These are phyloP conservation scores for Picea sitchensis DNA, from an alignment of 75 land plant genomes.

Conservation along the genomic window DNA sequence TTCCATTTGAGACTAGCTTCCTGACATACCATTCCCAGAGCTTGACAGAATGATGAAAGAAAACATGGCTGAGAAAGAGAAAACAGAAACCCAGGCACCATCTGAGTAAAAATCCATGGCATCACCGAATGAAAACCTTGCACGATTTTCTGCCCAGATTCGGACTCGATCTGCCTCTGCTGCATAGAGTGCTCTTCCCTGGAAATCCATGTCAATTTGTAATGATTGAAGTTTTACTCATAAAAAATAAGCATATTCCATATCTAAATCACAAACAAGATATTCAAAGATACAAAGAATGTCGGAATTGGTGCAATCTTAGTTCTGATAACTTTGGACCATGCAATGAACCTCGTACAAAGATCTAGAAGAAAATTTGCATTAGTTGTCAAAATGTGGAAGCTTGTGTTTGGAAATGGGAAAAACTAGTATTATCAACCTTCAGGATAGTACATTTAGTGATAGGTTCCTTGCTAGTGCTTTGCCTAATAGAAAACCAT, in stretches of 20 bases:
- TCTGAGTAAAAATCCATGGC: slow-evolving; percentile 98
- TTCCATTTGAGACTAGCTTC: slow-evolving; percentile 27
- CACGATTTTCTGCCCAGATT: slow-evolving; percentile 91
- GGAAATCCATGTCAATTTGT: slow-evolving; percentile 12
- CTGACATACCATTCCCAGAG: slow-evolving; percentile 41
- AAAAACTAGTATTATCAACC: too few relatives aligned
- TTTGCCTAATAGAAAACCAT: not conserved
- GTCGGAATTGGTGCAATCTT: not conserved
- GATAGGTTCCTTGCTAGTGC: not conserved
- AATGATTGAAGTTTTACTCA: not conserved
- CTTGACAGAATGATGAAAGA: slow-evolving; percentile 90
- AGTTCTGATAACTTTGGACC: not conserved
- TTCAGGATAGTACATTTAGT: not conserved
- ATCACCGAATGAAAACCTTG: slow-evolving; percentile 80
- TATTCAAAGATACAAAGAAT: not conserved
- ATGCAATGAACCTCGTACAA: not conserved
- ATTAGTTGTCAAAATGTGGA: not conserved
- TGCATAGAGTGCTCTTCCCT: slow-evolving; percentile 97
- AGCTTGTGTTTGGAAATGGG: not conserved
- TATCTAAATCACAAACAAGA: not conserved
- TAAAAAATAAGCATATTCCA: not conserved
- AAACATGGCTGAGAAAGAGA: slow-evolving; percentile 91
- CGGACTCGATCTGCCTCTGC: slow-evolving; percentile 95
- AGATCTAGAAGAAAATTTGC: not conserved
- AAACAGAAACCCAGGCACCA: slow-evolving; percentile 87